Evolutionary conservation across 116 monocot genomes (phyloP), one percentile per base, ranked within the genome.

Genomic region (Papilionanthe hybrid): DNA sequence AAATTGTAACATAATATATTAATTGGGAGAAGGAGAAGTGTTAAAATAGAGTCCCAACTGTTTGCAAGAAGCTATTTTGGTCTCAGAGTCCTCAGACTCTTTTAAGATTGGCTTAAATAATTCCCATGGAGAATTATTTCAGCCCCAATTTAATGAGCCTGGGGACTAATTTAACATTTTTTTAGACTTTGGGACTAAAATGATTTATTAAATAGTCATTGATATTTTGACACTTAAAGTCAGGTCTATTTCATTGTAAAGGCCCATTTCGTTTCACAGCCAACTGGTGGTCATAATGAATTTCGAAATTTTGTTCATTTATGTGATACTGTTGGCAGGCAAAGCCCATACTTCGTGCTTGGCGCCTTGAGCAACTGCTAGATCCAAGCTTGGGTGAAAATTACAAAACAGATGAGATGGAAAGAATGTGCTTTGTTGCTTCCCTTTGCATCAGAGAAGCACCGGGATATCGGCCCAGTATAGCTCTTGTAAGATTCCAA

Each of bases 371-470:
- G 23, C 68, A 85, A 56, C 78, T 96, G 74, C 57, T 93, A 37
- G 96, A 96, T 85, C 89, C 93, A 78, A 78, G 75, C 48, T 76
- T 96, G 60, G 83, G 83, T 56, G 80, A 81, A 43, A 68, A 86
- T 76, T 87, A 84, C 44, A 79, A 89, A 69, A 15, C 56, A 18
- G 90, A 81, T 43, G 60, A 89, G 49, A 41, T 90, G 50, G 89
- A 92, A 76, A 86, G 92, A 81, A 86, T 90, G 87, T 85, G 86
- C 49, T 78, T 93, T 29, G 90, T 90, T 79, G 93, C 92, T 82
- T 86, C 86, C 23, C 86, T 96, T 30, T 96, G 96, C 86, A 90
- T 90, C 76, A 83, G 81, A 82, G 83, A 78, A 79, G 79, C 83
- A 66, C 89, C 93, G 28, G 85, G 60, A n/a, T 78, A 73, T 42